Evolutionary conservation across 768 basidiomycete species (phyloP).

Genomic region (Pisolithus microcarpus): DNA sequence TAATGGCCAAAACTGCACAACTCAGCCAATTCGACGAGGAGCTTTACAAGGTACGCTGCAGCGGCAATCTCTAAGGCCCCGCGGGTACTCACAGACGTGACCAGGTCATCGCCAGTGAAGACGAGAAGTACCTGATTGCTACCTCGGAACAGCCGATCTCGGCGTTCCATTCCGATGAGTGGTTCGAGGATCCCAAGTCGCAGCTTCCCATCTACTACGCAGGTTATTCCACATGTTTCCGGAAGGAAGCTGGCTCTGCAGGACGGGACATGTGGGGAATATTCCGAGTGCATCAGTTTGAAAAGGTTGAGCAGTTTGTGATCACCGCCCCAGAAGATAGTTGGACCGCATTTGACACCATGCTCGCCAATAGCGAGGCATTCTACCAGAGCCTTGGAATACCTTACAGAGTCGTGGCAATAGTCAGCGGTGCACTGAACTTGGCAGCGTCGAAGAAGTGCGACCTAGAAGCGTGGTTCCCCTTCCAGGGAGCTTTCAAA

Average conservation of each 20-base stretch:
- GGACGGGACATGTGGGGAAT: slow-evolving; percentile 99
- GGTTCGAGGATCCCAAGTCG: slow-evolving; percentile 89
- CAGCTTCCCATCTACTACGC: slow-evolving; percentile 91
- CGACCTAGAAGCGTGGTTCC: slow-evolving; percentile 99
- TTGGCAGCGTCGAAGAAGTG: slow-evolving; percentile 96
- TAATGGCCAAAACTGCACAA: slow-evolving; percentile 97
- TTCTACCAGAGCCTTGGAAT: slow-evolving; percentile 95
- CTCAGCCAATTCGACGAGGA: slow-evolving; percentile 98
- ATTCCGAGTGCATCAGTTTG: slow-evolving; percentile 99
- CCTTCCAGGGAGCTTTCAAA: slow-evolving; percentile 93
- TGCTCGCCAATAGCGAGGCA: slow-evolving; percentile 84
- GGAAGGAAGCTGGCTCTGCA: slow-evolving; percentile 96
- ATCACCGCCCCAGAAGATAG: slow-evolving; percentile 92
- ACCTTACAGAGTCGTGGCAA: slow-evolving; percentile 87
- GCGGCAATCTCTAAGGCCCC: background rate
- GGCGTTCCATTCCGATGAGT: slow-evolving; percentile 90
- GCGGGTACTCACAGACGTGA: background rate
- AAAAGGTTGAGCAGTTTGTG: slow-evolving; percentile 97
- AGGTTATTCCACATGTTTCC: slow-evolving; percentile 93
- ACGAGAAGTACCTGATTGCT: slow-evolving; percentile 98
- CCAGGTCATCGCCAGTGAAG: slow-evolving; percentile 79
- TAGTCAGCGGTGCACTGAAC: slow-evolving; percentile 95
- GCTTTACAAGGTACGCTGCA: slow-evolving; percentile 72
- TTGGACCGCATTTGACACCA: slow-evolving; percentile 88
- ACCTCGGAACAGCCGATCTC: slow-evolving; percentile 99